phyloP scores from a whole-genome alignment of 495 filamentous ascomycete genomes.

The Penicillium dipodomyicola region DNA sequence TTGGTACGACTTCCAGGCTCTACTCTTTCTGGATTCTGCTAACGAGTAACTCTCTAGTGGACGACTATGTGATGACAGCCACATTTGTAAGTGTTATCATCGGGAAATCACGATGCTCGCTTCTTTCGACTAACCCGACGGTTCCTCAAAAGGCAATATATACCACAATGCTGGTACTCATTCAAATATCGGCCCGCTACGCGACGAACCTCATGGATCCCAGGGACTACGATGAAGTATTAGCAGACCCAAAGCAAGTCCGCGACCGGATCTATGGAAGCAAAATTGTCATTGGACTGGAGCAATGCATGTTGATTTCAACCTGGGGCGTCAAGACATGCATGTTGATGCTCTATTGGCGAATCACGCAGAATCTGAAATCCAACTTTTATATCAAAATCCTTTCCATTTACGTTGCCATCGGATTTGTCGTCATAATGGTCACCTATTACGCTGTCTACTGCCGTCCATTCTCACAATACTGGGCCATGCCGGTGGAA shows the following conservation, averaged over 20 bases:
- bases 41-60: conserved; percentile 19
- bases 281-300: conserved; percentile 52
- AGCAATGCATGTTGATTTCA: conserved; percentile 51
- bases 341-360: conserved; percentile 51
- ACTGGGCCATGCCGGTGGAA: conserved; percentile 54
- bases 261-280: conserved; percentile 47
- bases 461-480: conserved; percentile 59
- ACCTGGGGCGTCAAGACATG: conserved; percentile 52
- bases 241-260: conserved; percentile 41
- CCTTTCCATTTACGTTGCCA: conserved; percentile 51
- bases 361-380: conserved; percentile 41
- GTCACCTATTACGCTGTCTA: conserved; percentile 63
- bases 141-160: conserved; percentile 44
- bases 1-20: conserved; percentile 36
- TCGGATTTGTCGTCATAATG: conserved; percentile 59
- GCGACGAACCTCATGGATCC: conserved; percentile 61
- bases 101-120: background rate
- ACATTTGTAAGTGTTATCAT: conserved; percentile 45
- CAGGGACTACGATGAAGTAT: conserved; percentile 46
- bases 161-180: conserved; percentile 52
- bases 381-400: conserved; percentile 50
- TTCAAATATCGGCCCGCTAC: conserved; percentile 55
- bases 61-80: conserved; percentile 59
- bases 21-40: conserved; percentile 17
- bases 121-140: background rate